Percentiles rank a stretch among this genome's conserved stretches.
phyloP scores from a whole-genome alignment of 805 yeast species.

The Candida wancherniae region DNA sequence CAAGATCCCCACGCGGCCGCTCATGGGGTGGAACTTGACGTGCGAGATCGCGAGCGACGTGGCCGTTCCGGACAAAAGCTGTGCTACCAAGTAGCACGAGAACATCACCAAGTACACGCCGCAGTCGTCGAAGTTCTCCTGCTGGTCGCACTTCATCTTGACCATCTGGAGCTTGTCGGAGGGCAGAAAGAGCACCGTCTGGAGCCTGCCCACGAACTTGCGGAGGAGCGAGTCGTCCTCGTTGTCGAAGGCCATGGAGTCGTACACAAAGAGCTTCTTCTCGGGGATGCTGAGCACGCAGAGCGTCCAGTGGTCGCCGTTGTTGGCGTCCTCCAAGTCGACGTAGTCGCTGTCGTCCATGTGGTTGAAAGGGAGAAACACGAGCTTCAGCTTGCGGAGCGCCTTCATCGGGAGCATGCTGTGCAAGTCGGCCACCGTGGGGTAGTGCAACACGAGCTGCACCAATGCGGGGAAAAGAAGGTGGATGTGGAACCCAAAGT shows the following conservation, averaged over 20 bases:
- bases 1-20: conserved; percentile 12
- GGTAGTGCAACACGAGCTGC: conserved; percentile 52
- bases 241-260: conserved; percentile 42
- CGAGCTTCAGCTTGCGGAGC: conserved; percentile 34
- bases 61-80: conserved; percentile 22
- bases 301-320: conserved; percentile 77
- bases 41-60: conserved; percentile 37
- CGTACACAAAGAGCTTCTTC: conserved; percentile 49
- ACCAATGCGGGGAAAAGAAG: conserved; percentile 57
- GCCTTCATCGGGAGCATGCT: conserved; percentile 31
- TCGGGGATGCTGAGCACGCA: conserved; percentile 49
- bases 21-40: conserved; percentile 44
- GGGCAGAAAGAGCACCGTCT: conserved; percentile 19
- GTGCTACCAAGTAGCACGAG: conserved; percentile 28
- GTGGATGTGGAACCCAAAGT: conserved; percentile 23
- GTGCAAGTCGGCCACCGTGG: conserved; percentile 34
- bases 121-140: conserved; percentile 62
- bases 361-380: conserved; percentile 67
- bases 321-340: conserved; percentile 52
- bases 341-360: conserved; percentile 33
- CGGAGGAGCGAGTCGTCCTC: conserved; percentile 31
- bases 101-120: conserved; percentile 45
- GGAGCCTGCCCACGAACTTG: conserved; percentile 21
- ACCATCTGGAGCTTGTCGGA: conserved; percentile 23
- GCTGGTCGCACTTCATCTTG: conserved; percentile 49